These are phyloP conservation scores for Echium plantagineum DNA, from an alignment of 257 asterid species.

Conservation along the genomic window DNA sequence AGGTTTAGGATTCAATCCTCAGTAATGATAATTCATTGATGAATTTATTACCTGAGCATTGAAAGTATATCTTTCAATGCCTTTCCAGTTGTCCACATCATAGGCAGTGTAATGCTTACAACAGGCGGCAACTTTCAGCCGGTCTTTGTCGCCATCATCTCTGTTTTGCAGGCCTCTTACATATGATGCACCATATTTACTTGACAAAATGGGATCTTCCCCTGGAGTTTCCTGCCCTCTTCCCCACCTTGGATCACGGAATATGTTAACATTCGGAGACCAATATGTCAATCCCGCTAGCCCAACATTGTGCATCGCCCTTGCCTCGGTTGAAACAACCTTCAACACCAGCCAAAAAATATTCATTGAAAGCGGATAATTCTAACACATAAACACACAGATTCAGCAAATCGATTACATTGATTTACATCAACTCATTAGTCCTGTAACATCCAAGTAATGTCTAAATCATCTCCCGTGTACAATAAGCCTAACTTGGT, in stretches of 20 bases:
- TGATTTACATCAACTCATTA: neutral
- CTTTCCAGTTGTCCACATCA: slow-evolving; percentile 58
- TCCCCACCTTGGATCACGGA: slow-evolving; percentile 98
- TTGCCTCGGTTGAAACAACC: slow-evolving; percentile 94
- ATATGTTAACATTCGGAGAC: slow-evolving; percentile 89
- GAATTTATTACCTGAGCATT: slow-evolving; percentile 51
- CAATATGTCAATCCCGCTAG: slow-evolving; percentile 80
- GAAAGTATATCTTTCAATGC: slow-evolving; percentile 35
- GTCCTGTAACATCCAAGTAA: neutral
- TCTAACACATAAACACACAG: neutral
- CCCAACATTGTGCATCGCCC: slow-evolving; percentile 96
- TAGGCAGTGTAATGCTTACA: slow-evolving; percentile 65
- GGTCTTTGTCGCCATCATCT: slow-evolving; percentile 62
- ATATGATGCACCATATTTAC: slow-evolving; percentile 46
- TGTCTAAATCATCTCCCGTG: neutral
- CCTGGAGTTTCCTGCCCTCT: slow-evolving; percentile 97
- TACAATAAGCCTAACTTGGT: neutral
- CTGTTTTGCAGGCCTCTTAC: slow-evolving; percentile 56
- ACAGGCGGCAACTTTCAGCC: slow-evolving; percentile 64
- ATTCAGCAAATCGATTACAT: too few relatives aligned
- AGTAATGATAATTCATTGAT: neutral
- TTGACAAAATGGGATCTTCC: slow-evolving; percentile 70
- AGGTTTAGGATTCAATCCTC: neutral
- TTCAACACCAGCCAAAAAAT: slow-evolving; percentile 10
- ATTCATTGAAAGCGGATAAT: neutral